Base-by-base conservation (phyloP, 2,329 filamentous ascomycete genomes). In the Fusarium pseudoanthophilum region DNA sequence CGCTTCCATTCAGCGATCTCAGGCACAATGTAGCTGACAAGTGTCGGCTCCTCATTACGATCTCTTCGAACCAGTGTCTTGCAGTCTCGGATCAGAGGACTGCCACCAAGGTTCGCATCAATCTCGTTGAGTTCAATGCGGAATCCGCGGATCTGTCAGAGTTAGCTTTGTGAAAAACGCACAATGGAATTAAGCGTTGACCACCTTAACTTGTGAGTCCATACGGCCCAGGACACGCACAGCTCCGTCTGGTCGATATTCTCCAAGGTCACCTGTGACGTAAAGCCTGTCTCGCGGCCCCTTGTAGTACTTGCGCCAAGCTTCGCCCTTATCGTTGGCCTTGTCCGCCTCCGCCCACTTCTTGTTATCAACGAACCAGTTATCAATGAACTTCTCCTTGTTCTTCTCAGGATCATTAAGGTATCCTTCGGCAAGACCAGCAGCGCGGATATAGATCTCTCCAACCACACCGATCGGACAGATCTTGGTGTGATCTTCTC, bases 51-150 rank as follows among this genome's bases (percentile, higher is more conserved):
- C 81, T 81, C 94, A 57, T 83, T 71, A 26, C 56, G 51, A 37
- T 81, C 70, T 60, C 79, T 71, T 51, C 81, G 90, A 8, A 98
- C 90, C 6, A 98, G 84, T 0, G 95, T 98, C 75, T 94, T 91
- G 82, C 93, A 94, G 74, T 98, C 95, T 45, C 94, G 88, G 30
- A 98, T 89, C 30, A 97, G 83, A 2, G 89, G 90, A 82, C 93
- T 90, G 49, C 91, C 88, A 60, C 90, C 92, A 52, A 98, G 84
- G 80, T 97, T 92, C 46, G 87, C 92, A 81, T 98, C 95, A 75
- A 98, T 98, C 75, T 98, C 96, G 72, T 92, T 92, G 51, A 98
- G 90, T 83, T 99, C 96, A 75, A 99, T 97, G 69, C 95, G 89
- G 87, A 98, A 98, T 3, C 95, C 95, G 68, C 96, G 92, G 74